Evolutionary conservation across 2,329 filamentous ascomycete genomes (phyloP), one percentile per base, ranked within the genome.

Genomic region (Knoxdaviesia proteae): DNA sequence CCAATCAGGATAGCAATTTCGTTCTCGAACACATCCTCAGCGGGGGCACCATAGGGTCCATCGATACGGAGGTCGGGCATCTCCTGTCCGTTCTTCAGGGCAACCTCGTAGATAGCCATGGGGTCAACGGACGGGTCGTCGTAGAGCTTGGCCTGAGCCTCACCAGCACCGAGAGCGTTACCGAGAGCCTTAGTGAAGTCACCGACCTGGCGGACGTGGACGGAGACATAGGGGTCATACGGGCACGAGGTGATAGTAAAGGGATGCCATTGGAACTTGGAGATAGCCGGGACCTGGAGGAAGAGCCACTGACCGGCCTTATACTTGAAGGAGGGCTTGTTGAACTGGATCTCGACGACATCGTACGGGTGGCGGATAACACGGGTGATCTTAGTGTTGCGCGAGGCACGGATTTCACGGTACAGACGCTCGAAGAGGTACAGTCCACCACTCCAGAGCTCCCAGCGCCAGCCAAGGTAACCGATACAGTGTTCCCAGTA

Each of bases 191-290:
- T 76, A 8, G 90, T 98, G 56, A 93, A 98, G 62, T 98, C 90
- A 50, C 90, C 90, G 6, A 96, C 88, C 63, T 96, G 90, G 40
- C 90, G 82, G 45, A 98, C 78, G 59, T 98, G 90, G 32, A 98
- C 73, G 36, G 84, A 94, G 50, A 96, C 76, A 55, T 96, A 96
- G 1, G 84, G 82, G 53, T 98, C 90, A 55, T 84, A 90, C 5
- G 90, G 90, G 61, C 90, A 98, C 7, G 90, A 96, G 3, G 90
- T 98, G 60, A 98, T 96, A 54, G 90, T 98, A 58, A 96, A 98
- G 1, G 90, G 90, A 61, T 98, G 90, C 90, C 90, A 98, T 64
- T 98, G 86, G 55, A 84, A 78, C 52, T 69, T 74, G 49, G 84
- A 94, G 43, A 98, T 75, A 6, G 82, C 79, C 0, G 90, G 90